A percentile compares a stretch with the other conserved stretches of the same genome.
Conservation (phyloP, 495 filamentous ascomycete genomes). For the Apiosordaria backusii region DNA sequence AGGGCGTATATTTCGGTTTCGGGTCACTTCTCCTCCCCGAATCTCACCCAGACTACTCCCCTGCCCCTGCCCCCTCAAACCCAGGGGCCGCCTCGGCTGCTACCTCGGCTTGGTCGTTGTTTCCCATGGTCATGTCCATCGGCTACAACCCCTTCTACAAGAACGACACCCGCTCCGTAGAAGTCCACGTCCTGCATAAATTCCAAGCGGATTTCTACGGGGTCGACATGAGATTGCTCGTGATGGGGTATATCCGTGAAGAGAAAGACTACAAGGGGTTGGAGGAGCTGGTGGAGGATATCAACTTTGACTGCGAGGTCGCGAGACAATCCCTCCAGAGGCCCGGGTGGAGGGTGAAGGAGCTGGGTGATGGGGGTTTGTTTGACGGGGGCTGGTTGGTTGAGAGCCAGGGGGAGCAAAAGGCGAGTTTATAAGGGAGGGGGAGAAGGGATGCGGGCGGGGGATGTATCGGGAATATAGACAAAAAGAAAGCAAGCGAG, state of each 20-base stretch:
- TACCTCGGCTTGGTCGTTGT: constrained; percentile 38
- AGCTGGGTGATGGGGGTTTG: constrained; percentile 29
- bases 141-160: constrained; percentile 97
- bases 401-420: constrained; percentile 4
- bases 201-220: constrained; percentile 82
- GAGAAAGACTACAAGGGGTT: constrained; percentile 83
- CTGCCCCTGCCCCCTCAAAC: constrained; percentile 6
- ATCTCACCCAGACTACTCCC: constrained; percentile 35
- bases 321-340: constrained; percentile 68
- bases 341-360: constrained; percentile 56
- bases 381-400: constrained; percentile 29
- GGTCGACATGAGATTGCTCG: constrained; percentile 66
- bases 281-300: constrained; percentile 84
- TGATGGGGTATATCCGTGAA: constrained; percentile 83
- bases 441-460: neutral
- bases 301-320: constrained; percentile 82
- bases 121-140: constrained; percentile 89
- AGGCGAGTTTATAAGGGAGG: neutral
- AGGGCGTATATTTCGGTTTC: constrained; percentile 91
- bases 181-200: constrained; percentile 83
- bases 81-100: constrained; percentile 3
- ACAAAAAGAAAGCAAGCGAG: constrained; percentile 2
- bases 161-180: constrained; percentile 75
- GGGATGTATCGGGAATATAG: neutral
- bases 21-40: constrained; percentile 59